These are phyloP conservation scores for Mycena vulgaris DNA, from an alignment of 768 basidiomycete genomes.

Conservation along the genomic window DNA sequence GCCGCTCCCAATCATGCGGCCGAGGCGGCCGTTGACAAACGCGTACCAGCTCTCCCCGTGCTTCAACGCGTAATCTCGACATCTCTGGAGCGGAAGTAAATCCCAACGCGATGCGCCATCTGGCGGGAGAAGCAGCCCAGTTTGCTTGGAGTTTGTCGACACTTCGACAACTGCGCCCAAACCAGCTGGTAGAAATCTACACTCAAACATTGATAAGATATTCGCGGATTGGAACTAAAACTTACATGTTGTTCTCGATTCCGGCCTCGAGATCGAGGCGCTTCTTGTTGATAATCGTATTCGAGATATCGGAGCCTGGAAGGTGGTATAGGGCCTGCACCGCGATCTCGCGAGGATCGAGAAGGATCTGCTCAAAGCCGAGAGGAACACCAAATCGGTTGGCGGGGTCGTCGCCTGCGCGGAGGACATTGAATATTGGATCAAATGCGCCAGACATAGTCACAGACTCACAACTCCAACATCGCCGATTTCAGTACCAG, in stretches of 20 bases:
- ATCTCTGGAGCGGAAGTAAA: no score
- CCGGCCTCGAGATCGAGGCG: no score
- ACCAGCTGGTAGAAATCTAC: slow-evolving; percentile 13
- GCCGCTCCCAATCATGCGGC: no score
- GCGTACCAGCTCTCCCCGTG: slow-evolving; percentile 31
- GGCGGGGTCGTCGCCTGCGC: slow-evolving; percentile 4
- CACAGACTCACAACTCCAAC: no score
- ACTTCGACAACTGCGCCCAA: slow-evolving; percentile 19
- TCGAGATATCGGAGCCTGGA: no score
- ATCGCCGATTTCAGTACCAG: no score
- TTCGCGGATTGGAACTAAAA: no score
- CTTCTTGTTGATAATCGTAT: no score
- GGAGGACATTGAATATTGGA: slow-evolving; percentile 11
- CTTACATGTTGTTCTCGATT: no score
- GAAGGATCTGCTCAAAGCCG: not conserved
- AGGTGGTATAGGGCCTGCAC: no score
- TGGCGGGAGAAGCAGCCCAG: slow-evolving; percentile 28
- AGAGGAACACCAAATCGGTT: slow-evolving; percentile 20
- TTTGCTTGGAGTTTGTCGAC: slow-evolving; percentile 17
- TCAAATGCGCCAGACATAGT: not conserved
- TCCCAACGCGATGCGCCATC: no score
- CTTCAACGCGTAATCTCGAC: slow-evolving; percentile 25
- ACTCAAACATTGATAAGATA: no score
- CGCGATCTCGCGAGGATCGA: not conserved
- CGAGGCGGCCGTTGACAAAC: not conserved